These are phyloP conservation scores for Whalleya microplaca DNA, from an alignment of 2,329 filamentous ascomycete genomes.

Conservation along the genomic window DNA sequence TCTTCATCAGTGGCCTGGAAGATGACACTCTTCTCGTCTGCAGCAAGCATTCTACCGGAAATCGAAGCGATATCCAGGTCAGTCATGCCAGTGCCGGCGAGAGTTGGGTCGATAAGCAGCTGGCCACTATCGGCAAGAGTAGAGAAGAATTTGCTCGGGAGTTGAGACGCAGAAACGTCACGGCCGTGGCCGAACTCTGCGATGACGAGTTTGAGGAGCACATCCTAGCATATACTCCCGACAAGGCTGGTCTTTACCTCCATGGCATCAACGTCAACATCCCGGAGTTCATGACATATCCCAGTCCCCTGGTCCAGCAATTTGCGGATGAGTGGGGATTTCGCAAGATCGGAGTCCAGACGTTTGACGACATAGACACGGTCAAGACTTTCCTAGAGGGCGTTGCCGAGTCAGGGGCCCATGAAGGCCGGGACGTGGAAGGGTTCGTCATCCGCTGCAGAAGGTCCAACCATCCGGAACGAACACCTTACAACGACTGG, in stretches of 20 bases:
- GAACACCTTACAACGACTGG: conserved; percentile 78
- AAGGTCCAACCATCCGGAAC: conserved; percentile 56
- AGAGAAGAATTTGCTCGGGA: conserved; percentile 77
- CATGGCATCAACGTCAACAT: conserved; percentile 96
- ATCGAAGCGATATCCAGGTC: conserved; percentile 68
- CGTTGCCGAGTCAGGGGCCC: conserved; percentile 85
- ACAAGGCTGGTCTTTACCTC: conserved; percentile 87
- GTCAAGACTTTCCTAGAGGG: conserved; percentile 83
- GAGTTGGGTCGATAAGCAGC: conserved; percentile 77
- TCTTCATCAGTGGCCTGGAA: conserved; percentile 90
- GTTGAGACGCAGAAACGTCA: conserved; percentile 81
- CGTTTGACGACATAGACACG: conserved; percentile 72
- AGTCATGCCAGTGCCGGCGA: conserved; percentile 89
- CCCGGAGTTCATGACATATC: conserved; percentile 88
- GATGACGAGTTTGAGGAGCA: conserved; percentile 98
- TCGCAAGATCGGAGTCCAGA: conserved; percentile 79
- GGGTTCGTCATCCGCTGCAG: conserved; percentile 95
- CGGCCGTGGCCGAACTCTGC: conserved; percentile 92
- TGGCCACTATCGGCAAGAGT: conserved; percentile 76
- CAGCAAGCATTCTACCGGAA: conserved; percentile 96
- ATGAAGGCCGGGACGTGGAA: conserved; percentile 90
- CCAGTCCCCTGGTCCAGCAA: conserved; percentile 78
- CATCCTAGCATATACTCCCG: conserved; percentile 83
- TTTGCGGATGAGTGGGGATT: conserved; percentile 96
- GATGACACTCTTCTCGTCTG: conserved; percentile 92